A percentile compares a stretch with the other conserved stretches of the same genome.
Conservation (phyloP, 1,284 basidiomycete genomes). For the Cutaneotrichosporon sp. region DNA sequence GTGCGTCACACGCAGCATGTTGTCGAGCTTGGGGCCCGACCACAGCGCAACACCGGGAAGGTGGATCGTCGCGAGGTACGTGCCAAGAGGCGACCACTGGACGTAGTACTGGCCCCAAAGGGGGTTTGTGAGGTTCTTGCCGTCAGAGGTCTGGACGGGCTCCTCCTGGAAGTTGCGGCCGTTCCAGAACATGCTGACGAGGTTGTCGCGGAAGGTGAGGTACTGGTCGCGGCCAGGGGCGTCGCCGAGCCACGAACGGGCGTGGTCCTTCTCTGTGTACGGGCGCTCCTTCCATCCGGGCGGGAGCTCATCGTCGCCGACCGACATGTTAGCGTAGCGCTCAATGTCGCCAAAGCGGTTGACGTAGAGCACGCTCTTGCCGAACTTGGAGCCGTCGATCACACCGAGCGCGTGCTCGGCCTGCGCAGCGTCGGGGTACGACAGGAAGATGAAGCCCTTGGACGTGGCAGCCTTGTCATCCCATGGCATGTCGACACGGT, state of each 20-base stretch:
- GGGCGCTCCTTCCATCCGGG: slow-evolving; percentile 64
- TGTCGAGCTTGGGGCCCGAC: slow-evolving; percentile 66
- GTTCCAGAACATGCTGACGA: slow-evolving; percentile 91
- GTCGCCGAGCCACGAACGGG: slow-evolving; percentile 93
- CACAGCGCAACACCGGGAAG: slow-evolving; percentile 93
- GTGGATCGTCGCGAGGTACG: slow-evolving; percentile 90
- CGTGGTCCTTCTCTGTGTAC: slow-evolving; percentile 86
- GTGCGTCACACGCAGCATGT: slow-evolving; percentile 76
- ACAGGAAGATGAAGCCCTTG: slow-evolving; percentile 89
- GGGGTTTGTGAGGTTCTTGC: slow-evolving; percentile 57
- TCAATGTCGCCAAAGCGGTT: slow-evolving; percentile 94
- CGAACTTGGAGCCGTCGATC: slow-evolving; percentile 83
- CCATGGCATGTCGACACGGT: slow-evolving; percentile 81
- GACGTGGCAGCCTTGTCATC: slow-evolving; percentile 72
- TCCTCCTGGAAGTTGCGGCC: slow-evolving; percentile 86
- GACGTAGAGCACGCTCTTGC: slow-evolving; percentile 85
- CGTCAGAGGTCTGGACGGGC: slow-evolving; percentile 58
- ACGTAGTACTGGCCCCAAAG: slow-evolving; percentile 98
- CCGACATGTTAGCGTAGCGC: slow-evolving; percentile 73
- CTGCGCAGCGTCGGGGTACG: slow-evolving; percentile 77
- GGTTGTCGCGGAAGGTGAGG: slow-evolving; percentile 87
- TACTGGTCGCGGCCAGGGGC: slow-evolving; percentile 92
- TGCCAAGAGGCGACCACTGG: slow-evolving; percentile 95
- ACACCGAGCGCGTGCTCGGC: slow-evolving; percentile 75
- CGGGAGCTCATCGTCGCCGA: slow-evolving; percentile 70